phyloP scores from a whole-genome alignment of 495 filamentous ascomycete species.

The Podospora fimiseda region DNA sequence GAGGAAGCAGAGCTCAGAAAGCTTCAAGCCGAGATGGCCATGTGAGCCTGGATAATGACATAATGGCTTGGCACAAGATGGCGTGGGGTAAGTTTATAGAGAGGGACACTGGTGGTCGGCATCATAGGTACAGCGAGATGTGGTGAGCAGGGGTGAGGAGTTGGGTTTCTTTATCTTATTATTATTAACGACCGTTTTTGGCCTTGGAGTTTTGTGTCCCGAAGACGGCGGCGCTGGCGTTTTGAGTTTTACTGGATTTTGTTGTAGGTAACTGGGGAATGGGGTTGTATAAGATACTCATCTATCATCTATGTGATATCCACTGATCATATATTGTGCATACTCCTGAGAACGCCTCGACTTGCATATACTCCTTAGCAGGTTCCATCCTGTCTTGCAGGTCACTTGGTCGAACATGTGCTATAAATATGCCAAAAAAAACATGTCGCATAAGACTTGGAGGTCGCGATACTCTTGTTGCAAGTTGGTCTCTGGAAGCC shows the following conservation, averaged over 20 bases:
- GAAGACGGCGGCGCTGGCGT: conserved; percentile 21
- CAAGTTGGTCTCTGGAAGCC: too few species aligned
- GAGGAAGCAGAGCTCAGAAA: conserved; percentile 93
- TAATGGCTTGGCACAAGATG: neutral
- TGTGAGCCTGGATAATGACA: conserved; percentile 45
- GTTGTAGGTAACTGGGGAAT: conserved; percentile 10
- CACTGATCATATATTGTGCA: neutral
- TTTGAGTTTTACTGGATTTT: conserved; percentile 15
- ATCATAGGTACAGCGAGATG: neutral
- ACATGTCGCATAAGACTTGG: too few species aligned
- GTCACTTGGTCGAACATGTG: too few species aligned
- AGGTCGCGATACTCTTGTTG: too few species aligned
- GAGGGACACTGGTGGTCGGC: neutral
- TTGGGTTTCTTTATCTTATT: conserved; percentile 5
- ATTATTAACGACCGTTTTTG: conserved; percentile 8
- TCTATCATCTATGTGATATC: neutral
- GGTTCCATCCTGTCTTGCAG: too few species aligned
- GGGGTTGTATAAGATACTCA: conserved; percentile 2
- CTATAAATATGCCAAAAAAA: too few species aligned
- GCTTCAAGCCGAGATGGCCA: conserved; percentile 95
- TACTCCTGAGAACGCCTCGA: too few species aligned
- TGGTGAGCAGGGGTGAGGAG: neutral
- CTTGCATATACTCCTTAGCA: too few species aligned
- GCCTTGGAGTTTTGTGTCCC: conserved; percentile 6
- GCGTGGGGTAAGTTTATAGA: too few species aligned